Conservation (phyloP, 345 rosid species). For the Reutealis trisperma region DNA sequence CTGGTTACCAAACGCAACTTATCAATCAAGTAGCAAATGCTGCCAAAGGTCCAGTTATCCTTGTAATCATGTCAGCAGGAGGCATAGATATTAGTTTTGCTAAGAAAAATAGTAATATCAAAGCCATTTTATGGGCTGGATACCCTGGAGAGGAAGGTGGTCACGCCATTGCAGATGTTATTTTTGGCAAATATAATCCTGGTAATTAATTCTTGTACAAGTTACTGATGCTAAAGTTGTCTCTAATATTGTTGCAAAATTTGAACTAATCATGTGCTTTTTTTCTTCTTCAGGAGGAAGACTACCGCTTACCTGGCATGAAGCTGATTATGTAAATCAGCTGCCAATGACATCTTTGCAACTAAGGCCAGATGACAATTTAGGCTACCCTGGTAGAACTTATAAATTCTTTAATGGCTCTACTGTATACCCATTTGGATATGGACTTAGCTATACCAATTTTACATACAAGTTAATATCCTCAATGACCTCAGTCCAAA, state of each 20-base stretch:
- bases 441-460: constrained; percentile 53
- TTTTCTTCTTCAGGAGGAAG: constrained; percentile 46
- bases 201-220: constrained; percentile 25
- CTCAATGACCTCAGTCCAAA: not conserved
- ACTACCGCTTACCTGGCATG: constrained; percentile 56
- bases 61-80: constrained; percentile 65
- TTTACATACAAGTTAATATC: constrained; percentile 21
- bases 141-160: constrained; percentile 80
- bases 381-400: constrained; percentile 56
- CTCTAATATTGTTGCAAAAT: no score
- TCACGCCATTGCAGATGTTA: constrained; percentile 60
- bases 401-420: constrained; percentile 61
- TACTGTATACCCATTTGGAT: constrained; percentile 51
- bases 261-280: not conserved
- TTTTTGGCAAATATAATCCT: constrained; percentile 64
- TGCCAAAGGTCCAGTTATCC: constrained; percentile 55
- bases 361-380: constrained; percentile 41
- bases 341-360: constrained; percentile 60
- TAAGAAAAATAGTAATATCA: constrained; percentile 33
- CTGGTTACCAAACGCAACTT: constrained; percentile 52
- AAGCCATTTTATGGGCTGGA: constrained; percentile 62
- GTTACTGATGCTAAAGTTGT: no score
- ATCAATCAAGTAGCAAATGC: constrained; percentile 46
- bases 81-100: constrained; percentile 55
- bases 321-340: constrained; percentile 32